Evolutionary conservation across 2,329 filamentous ascomycete genomes (phyloP), one percentile per base, ranked within the genome.

Genomic region (Didymella pinodella): DNA sequence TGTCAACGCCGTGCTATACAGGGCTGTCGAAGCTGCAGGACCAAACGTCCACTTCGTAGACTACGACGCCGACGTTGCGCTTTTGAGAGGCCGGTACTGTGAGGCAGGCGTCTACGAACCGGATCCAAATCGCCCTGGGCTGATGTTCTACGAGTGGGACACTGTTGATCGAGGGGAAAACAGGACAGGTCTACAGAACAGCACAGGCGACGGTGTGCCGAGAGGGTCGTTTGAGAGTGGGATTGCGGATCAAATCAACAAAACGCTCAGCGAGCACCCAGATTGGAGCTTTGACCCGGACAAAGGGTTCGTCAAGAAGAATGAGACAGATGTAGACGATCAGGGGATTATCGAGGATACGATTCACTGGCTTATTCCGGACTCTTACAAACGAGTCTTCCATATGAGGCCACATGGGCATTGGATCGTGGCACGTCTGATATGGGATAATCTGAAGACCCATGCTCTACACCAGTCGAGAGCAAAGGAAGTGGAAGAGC

Each of bases 61-160:
- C 53, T 75, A 71, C 52, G 63, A 72, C 29, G 8, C 44, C 29
- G 43, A 48, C 1, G 63, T 73, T 25, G 54, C 61, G 31, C 36
- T 54, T 1, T 36, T 32, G 1, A 55, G 57, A 2, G 71, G 72
- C 40, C 58, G 71, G 14, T 75, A 72, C 45, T 75, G 71, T 54
- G 71, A 74, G 44, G 38, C 49, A 2, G 70, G 67, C 34, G 59
- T 73, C 2, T 45, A 54, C 7, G 71, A 75, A 52, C 70, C 71
- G 0, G 64, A 61, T 18, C 69, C 72, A 1, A 72, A 73, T 41
- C 67, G 72, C 8, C 3, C 14, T 1, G 71, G 48, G 3, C 58
- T 75, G 3, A 55, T 54, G 7, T 76, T 75, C 48, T 76, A 72
- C 47, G 72, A 76, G 34, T 75, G 72, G 71, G 59, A 67, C 25